These are phyloP conservation scores for Rhytidiadelphus loreus DNA, from an alignment of 225 moss, liverwort and hornwort genomes.

Conservation along the genomic window DNA sequence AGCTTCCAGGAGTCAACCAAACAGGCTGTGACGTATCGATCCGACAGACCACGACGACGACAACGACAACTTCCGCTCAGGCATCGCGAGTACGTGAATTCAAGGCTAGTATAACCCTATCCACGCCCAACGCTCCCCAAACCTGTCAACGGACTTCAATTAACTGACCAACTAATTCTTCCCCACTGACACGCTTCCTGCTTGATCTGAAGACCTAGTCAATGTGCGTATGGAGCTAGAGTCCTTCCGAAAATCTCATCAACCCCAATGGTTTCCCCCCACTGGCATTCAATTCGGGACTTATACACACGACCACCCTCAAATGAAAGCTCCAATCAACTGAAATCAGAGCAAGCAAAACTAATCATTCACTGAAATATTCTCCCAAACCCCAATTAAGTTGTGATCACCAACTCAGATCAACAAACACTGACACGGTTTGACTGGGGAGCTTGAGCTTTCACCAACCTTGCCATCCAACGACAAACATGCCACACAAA, in stretches of 20 bases:
- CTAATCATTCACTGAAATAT: neutral
- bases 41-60: neutral
- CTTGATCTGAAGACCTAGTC: constrained; percentile 9
- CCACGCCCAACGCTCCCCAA: neutral
- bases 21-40: neutral
- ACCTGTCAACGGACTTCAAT: neutral
- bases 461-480: neutral
- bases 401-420: neutral
- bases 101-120: neutral
- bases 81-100: neutral
- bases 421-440: neutral
- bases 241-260: neutral
- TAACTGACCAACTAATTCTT: neutral
- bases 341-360: neutral
- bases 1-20: neutral
- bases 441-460: neutral
- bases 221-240: neutral
- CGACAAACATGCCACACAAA: neutral
- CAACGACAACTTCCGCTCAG: neutral
- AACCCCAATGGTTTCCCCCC: neutral
- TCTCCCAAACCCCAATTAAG: neutral
- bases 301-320: neutral
- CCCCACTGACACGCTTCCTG: neutral
- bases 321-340: neutral
- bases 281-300: neutral